Percentiles rank a stretch among this genome's conserved stretches.
Evolutionary conservation across 257 asterid species (phyloP).

Genomic region (Fraxinus anomala): DNA sequence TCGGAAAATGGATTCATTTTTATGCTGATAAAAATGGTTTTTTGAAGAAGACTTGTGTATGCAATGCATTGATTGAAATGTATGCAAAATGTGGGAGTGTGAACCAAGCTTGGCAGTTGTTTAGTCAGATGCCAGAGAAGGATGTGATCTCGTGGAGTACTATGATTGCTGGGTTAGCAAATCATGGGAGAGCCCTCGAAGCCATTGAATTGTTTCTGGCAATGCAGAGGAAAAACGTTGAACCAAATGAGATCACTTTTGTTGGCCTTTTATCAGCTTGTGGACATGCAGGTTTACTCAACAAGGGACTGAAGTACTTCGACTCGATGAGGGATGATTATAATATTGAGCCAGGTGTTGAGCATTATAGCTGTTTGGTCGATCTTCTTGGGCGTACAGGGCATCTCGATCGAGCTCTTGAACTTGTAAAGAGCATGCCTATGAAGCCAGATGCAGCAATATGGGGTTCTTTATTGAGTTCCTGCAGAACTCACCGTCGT

Average conservation of each 20-base stretch:
- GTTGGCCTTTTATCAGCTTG: slow-evolving; percentile 80
- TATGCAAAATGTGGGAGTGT: slow-evolving; percentile 76
- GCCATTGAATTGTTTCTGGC: slow-evolving; percentile 53
- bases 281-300: slow-evolving; percentile 65
- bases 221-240: slow-evolving; percentile 50
- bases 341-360: slow-evolving; percentile 56
- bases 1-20: slow-evolving; percentile 76
- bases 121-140: slow-evolving; percentile 42
- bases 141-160: slow-evolving; percentile 84
- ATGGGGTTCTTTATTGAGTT: slow-evolving; percentile 80
- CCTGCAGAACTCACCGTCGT: slow-evolving; percentile 60
- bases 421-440: slow-evolving; percentile 55
- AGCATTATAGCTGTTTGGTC: slow-evolving; percentile 75
- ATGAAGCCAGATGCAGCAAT: slow-evolving; percentile 70
- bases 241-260: slow-evolving; percentile 75
- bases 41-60: slow-evolving; percentile 46
- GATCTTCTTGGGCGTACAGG: slow-evolving; percentile 79
- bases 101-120: slow-evolving; percentile 59
- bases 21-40: slow-evolving; percentile 55
- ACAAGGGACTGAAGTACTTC: slow-evolving; percentile 61
- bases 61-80: slow-evolving; percentile 85
- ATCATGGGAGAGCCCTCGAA: slow-evolving; percentile 73
- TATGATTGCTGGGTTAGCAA: slow-evolving; percentile 71
- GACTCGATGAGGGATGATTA: slow-evolving; percentile 52
- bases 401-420: slow-evolving; percentile 53